Evolutionary conservation across 2,329 filamentous ascomycete species (phyloP).

Genomic region (Bipolaris cookei): DNA sequence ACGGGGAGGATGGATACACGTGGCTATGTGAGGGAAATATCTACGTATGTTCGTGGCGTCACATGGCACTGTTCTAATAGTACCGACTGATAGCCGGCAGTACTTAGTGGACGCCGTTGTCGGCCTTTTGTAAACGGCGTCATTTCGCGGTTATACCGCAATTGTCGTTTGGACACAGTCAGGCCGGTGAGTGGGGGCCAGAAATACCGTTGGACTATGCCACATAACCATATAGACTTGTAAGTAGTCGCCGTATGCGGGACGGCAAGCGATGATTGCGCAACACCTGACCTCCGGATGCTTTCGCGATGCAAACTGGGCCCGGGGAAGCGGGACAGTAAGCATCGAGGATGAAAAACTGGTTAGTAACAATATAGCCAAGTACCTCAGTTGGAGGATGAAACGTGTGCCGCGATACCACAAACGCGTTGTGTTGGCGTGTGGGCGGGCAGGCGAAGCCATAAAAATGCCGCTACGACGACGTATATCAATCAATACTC

Average conservation of each 20-base stretch:
- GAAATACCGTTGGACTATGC: constrained; percentile 15
- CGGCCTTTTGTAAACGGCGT: not conserved
- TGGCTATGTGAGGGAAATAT: not conserved
- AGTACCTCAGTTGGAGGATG: constrained; percentile 12
- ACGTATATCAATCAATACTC: constrained; percentile 1
- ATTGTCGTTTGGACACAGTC: not conserved
- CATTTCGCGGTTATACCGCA: not conserved
- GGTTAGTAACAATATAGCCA: constrained; percentile 18
- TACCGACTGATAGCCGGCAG: not conserved
- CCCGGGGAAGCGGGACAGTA: constrained; percentile 25
- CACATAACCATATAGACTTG: constrained; percentile 12
- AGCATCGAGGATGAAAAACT: constrained; percentile 17
- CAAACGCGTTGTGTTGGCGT: not conserved
- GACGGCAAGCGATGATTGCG: constrained; percentile 22
- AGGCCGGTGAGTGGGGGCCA: constrained; percentile 1
- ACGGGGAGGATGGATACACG: not conserved
- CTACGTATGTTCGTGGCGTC: not conserved
- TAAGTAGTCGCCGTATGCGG: constrained; percentile 11
- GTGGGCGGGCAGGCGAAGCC: not conserved
- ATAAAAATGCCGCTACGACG: constrained; percentile 2
- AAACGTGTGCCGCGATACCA: constrained; percentile 13
- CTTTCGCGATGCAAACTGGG: constrained; percentile 14
- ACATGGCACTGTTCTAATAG: not conserved
- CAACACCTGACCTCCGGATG: constrained; percentile 21
- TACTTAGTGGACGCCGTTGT: not conserved